Percentiles rank a stretch among this genome's conserved stretches.
These are phyloP conservation scores for Corymbia citriodora DNA, from an alignment of 441 rosid species.

Conservation along the genomic window DNA sequence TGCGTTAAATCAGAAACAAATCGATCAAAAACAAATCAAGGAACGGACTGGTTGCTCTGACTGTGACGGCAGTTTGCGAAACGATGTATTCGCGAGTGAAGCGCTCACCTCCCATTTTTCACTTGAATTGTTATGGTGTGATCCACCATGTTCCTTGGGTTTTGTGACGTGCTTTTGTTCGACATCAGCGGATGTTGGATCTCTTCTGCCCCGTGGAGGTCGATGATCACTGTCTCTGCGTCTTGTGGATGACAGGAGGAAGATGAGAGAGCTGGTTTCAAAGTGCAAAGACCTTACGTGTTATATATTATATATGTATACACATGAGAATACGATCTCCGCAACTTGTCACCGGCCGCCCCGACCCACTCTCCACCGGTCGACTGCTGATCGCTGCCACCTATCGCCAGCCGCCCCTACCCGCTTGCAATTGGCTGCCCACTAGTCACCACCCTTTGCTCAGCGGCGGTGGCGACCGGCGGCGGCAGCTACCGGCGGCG, in stretches of 20 bases:
- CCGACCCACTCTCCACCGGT: too few species aligned
- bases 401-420: too few species aligned
- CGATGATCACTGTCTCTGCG: background rate
- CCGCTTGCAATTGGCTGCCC: too few species aligned
- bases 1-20: background rate
- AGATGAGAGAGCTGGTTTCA: background rate
- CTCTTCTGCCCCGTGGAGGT: too few species aligned
- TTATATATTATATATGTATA: too few species aligned
- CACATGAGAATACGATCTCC: too few species aligned
- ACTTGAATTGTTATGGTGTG: background rate
- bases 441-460: too few species aligned
- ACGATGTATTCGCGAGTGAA: fast-evolving
- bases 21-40: background rate
- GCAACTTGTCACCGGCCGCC: too few species aligned
- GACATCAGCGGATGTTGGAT: too few species aligned
- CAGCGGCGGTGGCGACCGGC: too few species aligned
- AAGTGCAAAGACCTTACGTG: background rate
- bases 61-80: fast-evolving
- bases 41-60: background rate
- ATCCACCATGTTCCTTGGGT: background rate
- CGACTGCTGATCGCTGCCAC: too few species aligned
- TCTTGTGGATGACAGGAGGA: background rate
- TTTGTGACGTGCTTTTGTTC: background rate
- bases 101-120: background rate
- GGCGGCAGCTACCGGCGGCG: too few species aligned